Base-by-base conservation (phyloP, 2,329 filamentous ascomycete species). In the Curvularia spicifera region DNA sequence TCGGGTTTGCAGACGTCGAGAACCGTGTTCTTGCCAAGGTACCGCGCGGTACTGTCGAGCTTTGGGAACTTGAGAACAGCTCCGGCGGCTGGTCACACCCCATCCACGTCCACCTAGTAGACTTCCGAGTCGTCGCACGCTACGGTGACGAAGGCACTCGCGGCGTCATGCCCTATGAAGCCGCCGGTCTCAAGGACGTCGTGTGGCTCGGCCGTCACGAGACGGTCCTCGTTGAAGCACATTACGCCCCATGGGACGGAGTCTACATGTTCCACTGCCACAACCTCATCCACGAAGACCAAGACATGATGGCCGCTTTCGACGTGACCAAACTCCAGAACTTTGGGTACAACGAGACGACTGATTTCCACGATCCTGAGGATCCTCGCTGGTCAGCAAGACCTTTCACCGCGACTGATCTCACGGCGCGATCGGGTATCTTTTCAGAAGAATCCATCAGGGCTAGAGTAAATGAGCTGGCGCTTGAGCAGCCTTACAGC, bases 91-190 rank as follows among this genome's bases (percentile, higher is more conserved):
- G 82, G 74, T 79, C 80, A 2, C 85, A 87, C 63, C 85, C 84
- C 0, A 74, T 80, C 24, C 85, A 87, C 70, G 81, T 87, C 46
- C 85, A 87, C 64, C 77, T 87, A 1, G 80, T 88, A 56, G 85
- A 87, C 65, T 83, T 87, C 72, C 80, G 83, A 55, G 79, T 87
- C 46, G 64, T 86, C 20, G 77, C 74, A 6, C 82, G 85, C 18
- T 79, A 71, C 0, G 80, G 81, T 8, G 20, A 22, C 13, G 78
- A 78, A 5, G 73, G 75, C 18, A 33, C 28, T 15, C 68, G 71
- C 6, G 66, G 71, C 18, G 80, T 86, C 3, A 71, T 80, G 53
- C 76, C 80, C 0, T 87, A 87, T 64, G 85, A 87, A 71, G 76
- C 77, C 1, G 80, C 78, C 3, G 84, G 82, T 0, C 78, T 87